Percentiles rank a stretch among this genome's conserved stretches.
Evolutionary conservation across 208 protist species (phyloP).

Genomic region (Plasmodiophora brassicae): DNA sequence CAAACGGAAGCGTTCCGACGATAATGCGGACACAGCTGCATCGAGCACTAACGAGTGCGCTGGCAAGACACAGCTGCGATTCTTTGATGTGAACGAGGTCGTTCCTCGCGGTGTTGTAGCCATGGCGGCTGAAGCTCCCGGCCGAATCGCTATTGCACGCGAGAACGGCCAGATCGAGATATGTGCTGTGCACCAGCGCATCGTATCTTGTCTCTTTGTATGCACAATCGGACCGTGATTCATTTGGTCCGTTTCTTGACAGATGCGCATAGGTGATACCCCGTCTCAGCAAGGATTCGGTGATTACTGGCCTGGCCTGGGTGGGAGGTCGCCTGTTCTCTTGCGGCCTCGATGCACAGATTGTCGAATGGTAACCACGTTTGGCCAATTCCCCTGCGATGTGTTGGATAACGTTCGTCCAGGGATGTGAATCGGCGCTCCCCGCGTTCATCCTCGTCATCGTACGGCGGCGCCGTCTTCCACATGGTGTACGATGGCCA

Average conservation of each 20-base stretch:
- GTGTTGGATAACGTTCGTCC: background rate
- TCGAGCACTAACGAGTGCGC: background rate
- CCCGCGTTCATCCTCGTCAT: background rate
- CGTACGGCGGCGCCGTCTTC: constrained; percentile 11
- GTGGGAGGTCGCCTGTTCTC: background rate
- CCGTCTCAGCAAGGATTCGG: background rate
- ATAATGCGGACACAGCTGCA: background rate
- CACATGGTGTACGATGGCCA: background rate
- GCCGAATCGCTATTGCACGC: background rate
- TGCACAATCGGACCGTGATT: background rate
- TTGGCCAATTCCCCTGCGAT: background rate
- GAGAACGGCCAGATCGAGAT: background rate
- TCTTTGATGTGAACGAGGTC: background rate
- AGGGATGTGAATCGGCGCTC: background rate
- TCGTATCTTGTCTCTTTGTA: background rate
- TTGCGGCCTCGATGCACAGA: background rate
- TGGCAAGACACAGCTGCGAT: background rate
- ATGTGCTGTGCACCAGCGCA: background rate
- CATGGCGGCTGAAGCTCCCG: background rate
- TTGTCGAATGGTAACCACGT: background rate
- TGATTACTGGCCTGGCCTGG: background rate
- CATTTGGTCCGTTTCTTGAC: too few species aligned
- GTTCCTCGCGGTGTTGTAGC: background rate
- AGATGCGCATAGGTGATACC: too few species aligned
- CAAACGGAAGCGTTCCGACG: background rate